These are phyloP conservation scores for Umbilicus rupestris DNA, from an alignment of 164 flowering plant species.

Conservation along the genomic window DNA sequence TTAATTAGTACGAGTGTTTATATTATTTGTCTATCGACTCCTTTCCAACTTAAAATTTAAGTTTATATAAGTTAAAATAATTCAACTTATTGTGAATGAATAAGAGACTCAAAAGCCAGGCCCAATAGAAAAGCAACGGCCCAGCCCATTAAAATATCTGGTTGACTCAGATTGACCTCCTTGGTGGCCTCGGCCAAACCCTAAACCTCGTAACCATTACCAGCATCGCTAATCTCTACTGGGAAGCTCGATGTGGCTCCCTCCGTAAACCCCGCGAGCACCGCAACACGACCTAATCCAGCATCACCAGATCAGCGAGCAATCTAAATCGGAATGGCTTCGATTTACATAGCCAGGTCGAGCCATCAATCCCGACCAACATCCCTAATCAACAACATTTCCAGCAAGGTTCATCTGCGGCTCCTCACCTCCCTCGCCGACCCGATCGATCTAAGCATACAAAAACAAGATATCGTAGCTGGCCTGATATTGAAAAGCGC, in stretches of 20 bases:
- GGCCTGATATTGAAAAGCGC: background rate
- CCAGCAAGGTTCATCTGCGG: background rate
- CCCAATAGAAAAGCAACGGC: no score
- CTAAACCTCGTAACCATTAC: background rate
- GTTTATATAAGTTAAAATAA: no score
- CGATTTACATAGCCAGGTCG: background rate
- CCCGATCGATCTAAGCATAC: background rate
- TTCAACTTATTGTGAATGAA: background rate
- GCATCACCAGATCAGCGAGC: background rate
- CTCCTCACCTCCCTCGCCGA: conserved; percentile 4
- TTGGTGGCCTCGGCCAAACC: background rate
- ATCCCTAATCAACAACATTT: background rate
- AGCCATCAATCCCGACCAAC: background rate
- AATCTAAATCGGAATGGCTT: background rate
- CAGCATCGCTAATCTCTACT: background rate
- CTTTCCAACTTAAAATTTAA: no score
- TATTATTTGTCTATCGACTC: no score
- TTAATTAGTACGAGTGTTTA: no score
- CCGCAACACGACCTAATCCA: background rate
- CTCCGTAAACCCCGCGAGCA: background rate
- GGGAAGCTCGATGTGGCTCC: background rate
- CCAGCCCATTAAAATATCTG: background rate
- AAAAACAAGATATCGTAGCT: background rate
- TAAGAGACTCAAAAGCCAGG: background rate
- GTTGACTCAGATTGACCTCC: background rate